Evolutionary conservation across 768 basidiomycete genomes (phyloP), one percentile per base, ranked within the genome.

Genomic region (Hebeloma cylindrosporum): DNA sequence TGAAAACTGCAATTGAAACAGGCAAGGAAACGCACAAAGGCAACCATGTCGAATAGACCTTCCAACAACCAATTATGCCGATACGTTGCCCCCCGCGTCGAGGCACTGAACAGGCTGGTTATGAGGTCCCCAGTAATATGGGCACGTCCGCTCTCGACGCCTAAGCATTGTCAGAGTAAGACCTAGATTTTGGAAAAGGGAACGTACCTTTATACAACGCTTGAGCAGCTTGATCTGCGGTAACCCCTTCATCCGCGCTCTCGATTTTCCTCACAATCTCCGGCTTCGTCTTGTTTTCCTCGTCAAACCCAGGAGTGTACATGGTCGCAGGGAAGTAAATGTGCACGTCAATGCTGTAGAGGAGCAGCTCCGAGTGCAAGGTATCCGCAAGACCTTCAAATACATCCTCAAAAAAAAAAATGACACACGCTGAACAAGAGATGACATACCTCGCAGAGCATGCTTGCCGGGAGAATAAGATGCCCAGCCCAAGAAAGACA

Each of bases 241-340:
- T 78, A 45, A 80, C 47, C 0, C 83, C 81, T 20, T 70, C 73
- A 58, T 93, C 92, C 0, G 73, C 66, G 28, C 57, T 53, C 79
- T 84, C 93, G 31, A 96, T 83, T 51, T 83, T 81, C 39, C 74
- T 73, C 7, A 81, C 81, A 47, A 95, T 75, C 21, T 71, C 72
- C 0, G 92, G 93, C 56, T 95, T 95, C 6, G 72, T 75, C 56
- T 74, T 76, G 61, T 88, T 82, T 61, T 94, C 93, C 45, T 79
- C 74, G 13, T 85, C 82, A 49, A 72, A 87, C 0, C 92, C 90
- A 0, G 89, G 84, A 0, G 80, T 81, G 52, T 70, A 77, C 70
- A 96, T 94, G 1, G 89, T 89, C 1, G 76, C 76, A 0, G 93
- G 91, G 66, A 90, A 84, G 67, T 82, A 91, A 32, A 89, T 79